phyloP scores from a whole-genome alignment of 1,284 basidiomycete species.

The Papiliotrema flavescens region DNA sequence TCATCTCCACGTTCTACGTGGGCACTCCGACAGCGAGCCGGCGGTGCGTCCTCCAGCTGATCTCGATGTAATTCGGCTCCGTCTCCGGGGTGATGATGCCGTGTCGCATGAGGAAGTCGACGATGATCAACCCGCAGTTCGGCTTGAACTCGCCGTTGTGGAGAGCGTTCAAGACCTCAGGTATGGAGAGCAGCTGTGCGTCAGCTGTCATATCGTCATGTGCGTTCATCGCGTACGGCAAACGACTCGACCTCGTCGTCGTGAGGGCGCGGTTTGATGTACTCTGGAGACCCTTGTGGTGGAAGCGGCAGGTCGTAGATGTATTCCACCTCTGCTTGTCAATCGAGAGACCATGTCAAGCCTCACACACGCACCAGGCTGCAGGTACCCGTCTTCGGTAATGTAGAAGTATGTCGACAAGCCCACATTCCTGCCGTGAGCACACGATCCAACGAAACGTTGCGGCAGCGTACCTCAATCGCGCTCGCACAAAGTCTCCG shows the following conservation, averaged over 20 bases:
- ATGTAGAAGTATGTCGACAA: conserved; percentile 55
- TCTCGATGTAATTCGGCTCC: conserved; percentile 49
- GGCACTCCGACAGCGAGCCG: conserved; percentile 36
- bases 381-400: conserved; percentile 68
- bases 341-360: neutral
- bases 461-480: conserved; percentile 58
- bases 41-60: conserved; percentile 39
- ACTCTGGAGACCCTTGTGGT: conserved; percentile 45
- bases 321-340: conserved; percentile 50
- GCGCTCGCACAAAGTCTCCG: conserved; percentile 58
- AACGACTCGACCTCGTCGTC: conserved; percentile 95
- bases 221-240: conserved; percentile 16
- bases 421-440: conserved; percentile 25
- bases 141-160: conserved; percentile 54
- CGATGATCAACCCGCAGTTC: conserved; percentile 56
- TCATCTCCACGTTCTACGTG: conserved; percentile 4
- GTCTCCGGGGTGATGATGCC: conserved; percentile 54
- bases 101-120: conserved; percentile 57
- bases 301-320: conserved; percentile 76
- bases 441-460: conserved; percentile 9
- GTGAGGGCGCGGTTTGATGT: conserved; percentile 64
- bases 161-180: conserved; percentile 49
- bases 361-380: conserved; percentile 56
- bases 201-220: neutral
- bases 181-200: neutral